Conservation (phyloP, 2,329 filamentous ascomycete species). For the Fusarium nisikadoi region DNA sequence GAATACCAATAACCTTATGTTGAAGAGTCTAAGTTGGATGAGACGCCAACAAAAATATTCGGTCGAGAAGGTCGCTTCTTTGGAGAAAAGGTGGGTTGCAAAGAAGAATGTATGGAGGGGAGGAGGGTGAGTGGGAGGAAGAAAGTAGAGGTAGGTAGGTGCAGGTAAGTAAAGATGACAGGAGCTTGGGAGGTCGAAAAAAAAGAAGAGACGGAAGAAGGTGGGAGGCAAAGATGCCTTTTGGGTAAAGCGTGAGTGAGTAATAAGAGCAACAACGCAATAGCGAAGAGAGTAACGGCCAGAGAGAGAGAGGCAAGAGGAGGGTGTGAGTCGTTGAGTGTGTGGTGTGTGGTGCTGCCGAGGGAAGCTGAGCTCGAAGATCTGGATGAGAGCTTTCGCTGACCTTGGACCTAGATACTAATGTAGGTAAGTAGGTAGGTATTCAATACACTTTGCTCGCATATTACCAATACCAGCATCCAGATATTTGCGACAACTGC, state of each 20-base stretch:
- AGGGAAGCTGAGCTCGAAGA: conserved; percentile 36
- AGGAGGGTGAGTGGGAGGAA: conserved; percentile 25
- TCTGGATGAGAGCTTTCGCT: conserved; percentile 26
- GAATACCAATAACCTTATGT: conserved; percentile 3
- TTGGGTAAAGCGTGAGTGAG: conserved; percentile 43
- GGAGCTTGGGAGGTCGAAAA: conserved; percentile 32
- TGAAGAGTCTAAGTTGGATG: conserved; percentile 17
- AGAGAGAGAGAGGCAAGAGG: conserved; percentile 36
- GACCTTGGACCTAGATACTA: conserved; percentile 10
- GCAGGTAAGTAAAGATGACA: conserved; percentile 32
- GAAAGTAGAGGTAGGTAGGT: conserved; percentile 24
- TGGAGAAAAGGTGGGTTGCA: conserved; percentile 29
- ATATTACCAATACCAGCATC: conserved; percentile 21
- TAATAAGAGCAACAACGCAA: conserved; percentile 40
- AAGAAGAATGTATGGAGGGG: conserved; percentile 27
- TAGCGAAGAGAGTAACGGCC: conserved; percentile 26
- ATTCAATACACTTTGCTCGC: conserved; percentile 11
- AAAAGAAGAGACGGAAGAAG: conserved; percentile 40
- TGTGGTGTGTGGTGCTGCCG: conserved; percentile 41
- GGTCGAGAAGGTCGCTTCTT: conserved; percentile 15
- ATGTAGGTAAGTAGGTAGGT: not conserved
- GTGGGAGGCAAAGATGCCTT: conserved; percentile 45
- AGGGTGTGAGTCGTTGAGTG: conserved; percentile 39
- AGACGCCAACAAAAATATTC: conserved; percentile 18
- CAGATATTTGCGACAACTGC: conserved; percentile 10